Evolutionary conservation across 2,329 filamentous ascomycete species (phyloP), one percentile per base, ranked within the genome.

Genomic region (Aspergillus vadensis): DNA sequence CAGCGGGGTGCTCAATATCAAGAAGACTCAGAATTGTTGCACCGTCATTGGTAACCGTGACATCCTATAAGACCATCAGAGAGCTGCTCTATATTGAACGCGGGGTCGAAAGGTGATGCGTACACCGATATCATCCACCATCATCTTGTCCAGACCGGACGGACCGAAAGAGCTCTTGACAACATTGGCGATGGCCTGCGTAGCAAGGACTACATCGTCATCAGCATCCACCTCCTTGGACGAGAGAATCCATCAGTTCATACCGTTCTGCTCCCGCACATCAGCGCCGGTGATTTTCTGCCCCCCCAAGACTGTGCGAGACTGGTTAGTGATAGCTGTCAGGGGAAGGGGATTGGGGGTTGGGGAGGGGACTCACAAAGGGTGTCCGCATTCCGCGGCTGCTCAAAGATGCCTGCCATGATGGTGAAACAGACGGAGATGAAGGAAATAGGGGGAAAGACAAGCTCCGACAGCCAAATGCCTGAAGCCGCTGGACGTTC

Each of bases 81-180:
- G 55, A 61, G 51, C 53, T 58, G 39, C 61, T 55, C 27, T 27
- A 51, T 30, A 50, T 53, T 25, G 25, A 48, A 55, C 55, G 67
- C 61, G 67, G 67, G 69, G 65, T 65, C 61, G 58, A 66, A 64
- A 41, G 23, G 19, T 23, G 61, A 59, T 60, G 71, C 88, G 71
- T 86, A 92, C 90, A 74, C 95, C 95, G 77, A 99, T 98, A 77
- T 99, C 95, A 81, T 99, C 95, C 71, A 99, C 95, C 95, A 99
- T 98, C 95, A 99, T 99, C 86, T 99, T 99, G 78, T 99, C 95
- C 68, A 99, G 86, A 52, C 95, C 95, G 64, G 92, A 97, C 55
- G 95, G 95, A 58, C 95, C 95, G 76, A 99, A 99, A 15, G 95
- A 99, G 79, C 91, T 97, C 84, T 97, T 98, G 78, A 99, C 92